phyloP scores from a whole-genome alignment of 495 filamentous ascomycete genomes.

The Penicillium herquei region DNA sequence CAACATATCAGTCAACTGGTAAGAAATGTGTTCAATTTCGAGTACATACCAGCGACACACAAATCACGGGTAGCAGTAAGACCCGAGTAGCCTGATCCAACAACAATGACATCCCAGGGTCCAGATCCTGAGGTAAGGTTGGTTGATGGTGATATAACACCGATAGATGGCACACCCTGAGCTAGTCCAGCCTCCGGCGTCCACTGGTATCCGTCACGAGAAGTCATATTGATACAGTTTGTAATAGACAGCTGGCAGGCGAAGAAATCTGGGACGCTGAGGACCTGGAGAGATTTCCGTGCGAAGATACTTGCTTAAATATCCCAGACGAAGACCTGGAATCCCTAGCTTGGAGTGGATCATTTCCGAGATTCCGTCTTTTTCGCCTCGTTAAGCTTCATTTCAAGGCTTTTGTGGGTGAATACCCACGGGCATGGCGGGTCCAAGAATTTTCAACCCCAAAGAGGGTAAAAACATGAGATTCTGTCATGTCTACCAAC shows the following conservation, averaged over 20 bases:
- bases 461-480: background rate
- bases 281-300: too few relatives aligned
- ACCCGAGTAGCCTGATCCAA: background rate
- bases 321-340: background rate
- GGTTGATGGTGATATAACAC: slow-evolving; percentile 17
- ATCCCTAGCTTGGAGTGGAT: background rate
- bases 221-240: slow-evolving; percentile 10
- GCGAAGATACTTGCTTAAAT: background rate
- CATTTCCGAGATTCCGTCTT: too few relatives aligned
- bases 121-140: slow-evolving; percentile 6
- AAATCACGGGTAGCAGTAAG: background rate
- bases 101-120: slow-evolving; percentile 7
- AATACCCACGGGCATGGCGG: background rate
- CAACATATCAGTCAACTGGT: background rate
- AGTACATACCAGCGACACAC: background rate
- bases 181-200: slow-evolving; percentile 15
- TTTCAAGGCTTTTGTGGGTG: too few relatives aligned
- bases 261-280: background rate
- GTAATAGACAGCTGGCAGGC: background rate
- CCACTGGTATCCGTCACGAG: slow-evolving; percentile 25
- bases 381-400: too few relatives aligned
- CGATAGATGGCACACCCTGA: slow-evolving; percentile 19
- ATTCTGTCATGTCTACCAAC: background rate
- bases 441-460: background rate
- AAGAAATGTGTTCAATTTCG: background rate